phyloP scores from a whole-genome alignment of 1,284 basidiomycete genomes.

The Waitea zeae region DNA sequence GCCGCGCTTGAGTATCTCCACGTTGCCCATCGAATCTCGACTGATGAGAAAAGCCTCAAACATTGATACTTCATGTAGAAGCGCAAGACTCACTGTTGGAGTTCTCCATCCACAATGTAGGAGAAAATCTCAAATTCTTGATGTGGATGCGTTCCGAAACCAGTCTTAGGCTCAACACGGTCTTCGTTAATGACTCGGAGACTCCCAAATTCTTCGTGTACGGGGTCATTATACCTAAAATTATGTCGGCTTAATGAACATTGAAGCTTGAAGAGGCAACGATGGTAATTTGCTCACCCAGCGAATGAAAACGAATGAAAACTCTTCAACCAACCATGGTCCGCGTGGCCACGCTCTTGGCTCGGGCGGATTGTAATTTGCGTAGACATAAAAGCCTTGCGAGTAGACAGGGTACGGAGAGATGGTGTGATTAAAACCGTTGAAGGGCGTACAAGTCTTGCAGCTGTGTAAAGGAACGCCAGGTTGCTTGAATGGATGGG shows the following conservation, averaged over 20 bases:
- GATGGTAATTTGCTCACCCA: slow-evolving; percentile 33
- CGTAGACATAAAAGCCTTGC: too few relatives aligned
- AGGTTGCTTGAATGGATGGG: too few relatives aligned
- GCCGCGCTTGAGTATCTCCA: slow-evolving; percentile 75
- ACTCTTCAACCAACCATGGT: slow-evolving; percentile 85
- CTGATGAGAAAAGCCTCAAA: slow-evolving; percentile 16
- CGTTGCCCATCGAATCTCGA: slow-evolving; percentile 81
- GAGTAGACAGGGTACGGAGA: too few relatives aligned
- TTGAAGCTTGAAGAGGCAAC: not conserved
- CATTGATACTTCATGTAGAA: not conserved
- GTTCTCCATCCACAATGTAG: slow-evolving; percentile 62
- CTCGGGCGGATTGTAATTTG: slow-evolving; percentile 34
- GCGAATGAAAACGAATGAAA: slow-evolving; percentile 84
- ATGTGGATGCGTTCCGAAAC: slow-evolving; percentile 82
- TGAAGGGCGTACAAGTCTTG: too few relatives aligned
- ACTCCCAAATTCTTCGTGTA: slow-evolving; percentile 38
- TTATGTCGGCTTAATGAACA: not conserved
- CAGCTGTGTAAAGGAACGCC: too few relatives aligned
- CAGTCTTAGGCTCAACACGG: slow-evolving; percentile 57
- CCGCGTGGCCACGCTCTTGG: slow-evolving; percentile 56
- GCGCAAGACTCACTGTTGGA: slow-evolving; percentile 48
- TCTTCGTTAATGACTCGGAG: slow-evolving; percentile 84
- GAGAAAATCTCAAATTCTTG: slow-evolving; percentile 86
- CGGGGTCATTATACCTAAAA: slow-evolving; percentile 36
- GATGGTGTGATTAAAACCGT: too few relatives aligned